Evolutionary conservation across 257 asterid species (phyloP).

Genomic region (Solanum tarijense): DNA sequence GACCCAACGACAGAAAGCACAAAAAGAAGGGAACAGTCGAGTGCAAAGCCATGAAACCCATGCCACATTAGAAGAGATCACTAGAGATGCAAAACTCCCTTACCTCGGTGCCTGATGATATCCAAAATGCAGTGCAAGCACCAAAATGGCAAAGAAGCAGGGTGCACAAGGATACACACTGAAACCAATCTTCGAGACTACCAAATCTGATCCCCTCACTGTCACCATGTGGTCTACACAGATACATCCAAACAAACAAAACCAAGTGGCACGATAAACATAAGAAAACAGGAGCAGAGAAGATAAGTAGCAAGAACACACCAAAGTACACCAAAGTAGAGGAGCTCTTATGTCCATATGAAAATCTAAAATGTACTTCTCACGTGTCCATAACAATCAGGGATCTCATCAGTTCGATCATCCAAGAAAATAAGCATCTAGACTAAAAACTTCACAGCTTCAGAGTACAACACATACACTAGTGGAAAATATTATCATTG

Average conservation of each 20-base stretch:
- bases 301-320: background rate
- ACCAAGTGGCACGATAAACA: background rate
- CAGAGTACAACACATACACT: too few relatives aligned
- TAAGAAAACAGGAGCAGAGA: background rate
- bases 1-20: background rate
- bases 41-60: background rate
- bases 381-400: too few relatives aligned
- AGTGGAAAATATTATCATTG: too few relatives aligned
- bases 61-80: background rate
- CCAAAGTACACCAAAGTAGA: background rate
- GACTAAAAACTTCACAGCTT: too few relatives aligned
- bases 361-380: too few relatives aligned
- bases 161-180: background rate
- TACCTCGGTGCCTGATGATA: background rate
- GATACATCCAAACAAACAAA: background rate
- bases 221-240: background rate
- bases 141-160: background rate
- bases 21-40: background rate
- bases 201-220: background rate
- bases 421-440: too few relatives aligned
- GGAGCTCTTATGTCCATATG: background rate
- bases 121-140: background rate
- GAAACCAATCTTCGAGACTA: background rate
- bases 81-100: background rate
- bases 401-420: too few relatives aligned